Conservation (phyloP, 2,329 filamentous ascomycete species). For the Capronia coronata region DNA sequence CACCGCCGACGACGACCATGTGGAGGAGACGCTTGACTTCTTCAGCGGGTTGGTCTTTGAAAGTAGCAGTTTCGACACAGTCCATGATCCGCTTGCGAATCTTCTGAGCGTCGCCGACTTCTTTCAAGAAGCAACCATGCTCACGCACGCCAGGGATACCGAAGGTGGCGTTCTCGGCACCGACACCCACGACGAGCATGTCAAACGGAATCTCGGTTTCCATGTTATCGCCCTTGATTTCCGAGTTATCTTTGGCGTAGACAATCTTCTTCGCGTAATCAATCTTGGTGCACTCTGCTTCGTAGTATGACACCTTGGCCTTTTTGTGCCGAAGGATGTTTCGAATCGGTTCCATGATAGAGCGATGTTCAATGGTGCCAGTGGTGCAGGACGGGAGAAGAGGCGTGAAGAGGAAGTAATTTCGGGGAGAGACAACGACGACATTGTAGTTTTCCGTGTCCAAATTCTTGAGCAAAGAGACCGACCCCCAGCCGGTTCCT, state of each 20-base stretch:
- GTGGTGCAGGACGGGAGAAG: slow-evolving; percentile 96
- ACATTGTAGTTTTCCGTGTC: slow-evolving; percentile 99
- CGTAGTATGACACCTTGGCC: slow-evolving; percentile 89
- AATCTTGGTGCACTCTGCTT: slow-evolving; percentile 90
- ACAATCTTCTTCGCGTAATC: slow-evolving; percentile 86
- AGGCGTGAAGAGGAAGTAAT: slow-evolving; percentile 99
- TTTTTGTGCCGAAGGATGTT: slow-evolving; percentile 95
- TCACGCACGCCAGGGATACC: slow-evolving; percentile 93
- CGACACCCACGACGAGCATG: slow-evolving; percentile 95
- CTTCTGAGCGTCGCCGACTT: slow-evolving; percentile 89
- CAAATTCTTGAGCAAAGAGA: slow-evolving; percentile 95
- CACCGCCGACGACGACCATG: slow-evolving; percentile 94
- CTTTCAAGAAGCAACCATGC: slow-evolving; percentile 96
- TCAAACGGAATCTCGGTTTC: slow-evolving; percentile 92
- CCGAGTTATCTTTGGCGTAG: slow-evolving; percentile 84
- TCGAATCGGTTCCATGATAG: slow-evolving; percentile 98
- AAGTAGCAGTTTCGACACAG: slow-evolving; percentile 94
- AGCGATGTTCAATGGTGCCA: slow-evolving; percentile 95
- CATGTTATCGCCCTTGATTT: slow-evolving; percentile 75
- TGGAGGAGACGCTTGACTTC: slow-evolving; percentile 92
- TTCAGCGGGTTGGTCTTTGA: slow-evolving; percentile 86
- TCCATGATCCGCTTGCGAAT: slow-evolving; percentile 99
- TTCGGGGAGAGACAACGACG: slow-evolving; percentile 91
- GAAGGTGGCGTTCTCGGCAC: slow-evolving; percentile 97
- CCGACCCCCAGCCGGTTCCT: slow-evolving; percentile 96